phyloP scores from a whole-genome alignment of 2,329 filamentous ascomycete genomes.

The Microcyclospora tardicrescens region DNA sequence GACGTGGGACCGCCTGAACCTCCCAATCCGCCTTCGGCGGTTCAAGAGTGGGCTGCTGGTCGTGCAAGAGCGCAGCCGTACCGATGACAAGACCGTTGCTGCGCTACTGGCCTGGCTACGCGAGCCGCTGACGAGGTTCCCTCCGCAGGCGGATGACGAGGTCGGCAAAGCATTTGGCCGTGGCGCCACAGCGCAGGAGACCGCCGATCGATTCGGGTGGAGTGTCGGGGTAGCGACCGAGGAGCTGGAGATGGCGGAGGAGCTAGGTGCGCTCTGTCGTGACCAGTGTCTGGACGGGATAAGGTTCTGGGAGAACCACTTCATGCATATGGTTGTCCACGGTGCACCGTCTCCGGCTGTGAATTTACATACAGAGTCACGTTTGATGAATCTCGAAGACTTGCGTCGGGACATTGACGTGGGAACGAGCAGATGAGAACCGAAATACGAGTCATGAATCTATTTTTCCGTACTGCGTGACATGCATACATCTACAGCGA shows the following conservation, averaged over 20 bases:
- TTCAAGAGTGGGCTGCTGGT: constrained; percentile 94
- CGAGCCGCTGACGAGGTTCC: constrained; percentile 28
- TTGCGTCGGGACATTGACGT: too few relatives aligned
- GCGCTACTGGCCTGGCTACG: constrained; percentile 65
- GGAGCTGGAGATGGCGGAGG: constrained; percentile 94
- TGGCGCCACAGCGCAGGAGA: constrained; percentile 80
- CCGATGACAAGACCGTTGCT: constrained; percentile 77
- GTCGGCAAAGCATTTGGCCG: constrained; percentile 67
- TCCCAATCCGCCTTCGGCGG: constrained; percentile 73
- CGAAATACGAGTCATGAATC: too few relatives aligned
- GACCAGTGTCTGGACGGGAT: constrained; percentile 86
- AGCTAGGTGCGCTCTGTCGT: constrained; percentile 71
- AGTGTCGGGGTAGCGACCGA: constrained; percentile 92
- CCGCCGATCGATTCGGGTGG: constrained; percentile 85
- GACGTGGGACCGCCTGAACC: constrained; percentile 73
- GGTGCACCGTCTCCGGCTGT: too few relatives aligned
- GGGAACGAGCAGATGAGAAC: too few relatives aligned
- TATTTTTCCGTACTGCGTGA: too few relatives aligned
- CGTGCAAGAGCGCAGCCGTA: constrained; percentile 76
- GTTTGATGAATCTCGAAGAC: too few relatives aligned
- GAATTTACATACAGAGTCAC: too few relatives aligned
- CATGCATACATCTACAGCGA: too few relatives aligned
- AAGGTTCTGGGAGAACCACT: constrained; percentile 76
- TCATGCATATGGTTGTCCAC: constrained; percentile 3
- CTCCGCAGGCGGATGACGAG: constrained; percentile 48